Evolutionary conservation across 345 rosid genomes (phyloP), one percentile per base, ranked within the genome.

Genomic region (Lepidium sativum): DNA sequence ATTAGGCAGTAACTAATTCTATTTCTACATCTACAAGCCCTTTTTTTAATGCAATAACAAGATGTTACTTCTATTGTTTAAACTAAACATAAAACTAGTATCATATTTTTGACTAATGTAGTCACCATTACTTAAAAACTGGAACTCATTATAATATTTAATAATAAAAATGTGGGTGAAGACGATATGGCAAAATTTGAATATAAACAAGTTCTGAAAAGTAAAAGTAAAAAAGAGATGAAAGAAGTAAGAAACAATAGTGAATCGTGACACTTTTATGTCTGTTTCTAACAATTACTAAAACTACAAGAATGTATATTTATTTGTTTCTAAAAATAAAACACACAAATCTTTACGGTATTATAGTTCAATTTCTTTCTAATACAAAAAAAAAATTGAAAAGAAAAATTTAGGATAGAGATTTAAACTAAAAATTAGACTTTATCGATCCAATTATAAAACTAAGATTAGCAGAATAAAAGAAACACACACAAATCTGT

Each of bases 221-320:
- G 20, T 25, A 9, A 0, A 21, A 20, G n/a, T 13, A 0, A 29
- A 25, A 8, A 59, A 59, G 3, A 9, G 10, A 15, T 6, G 1
- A 6, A n/a, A 25, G 16, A 32, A 23, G 15, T 17, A 60, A 12
- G 4, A 7, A 33, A 21, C 21, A 50, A 10, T 33, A 21, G 38
- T 15, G 54, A 63, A 63, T 27, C 49, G 49, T 63, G 68, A 50
- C 58, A 38, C 39, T 63, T 50, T 23, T 25, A 27, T 51, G 68
- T 51, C 31, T 16, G 39, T 25, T 17, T 37, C 39, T 27, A 54
- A 31, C 49, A 51, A 39, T 27, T 7, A 63, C 18, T 54, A 6
- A 17, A 10, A 17, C 27, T 44, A n/a, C n/a, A n/a, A n/a, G n/a
- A n/a, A n/a, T n/a, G n/a, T n/a, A n/a, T n/a, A n/a, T n/a, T n/a